Evolutionary conservation across 1,284 basidiomycete genomes (phyloP).

Genomic region (Cerrena zonata): DNA sequence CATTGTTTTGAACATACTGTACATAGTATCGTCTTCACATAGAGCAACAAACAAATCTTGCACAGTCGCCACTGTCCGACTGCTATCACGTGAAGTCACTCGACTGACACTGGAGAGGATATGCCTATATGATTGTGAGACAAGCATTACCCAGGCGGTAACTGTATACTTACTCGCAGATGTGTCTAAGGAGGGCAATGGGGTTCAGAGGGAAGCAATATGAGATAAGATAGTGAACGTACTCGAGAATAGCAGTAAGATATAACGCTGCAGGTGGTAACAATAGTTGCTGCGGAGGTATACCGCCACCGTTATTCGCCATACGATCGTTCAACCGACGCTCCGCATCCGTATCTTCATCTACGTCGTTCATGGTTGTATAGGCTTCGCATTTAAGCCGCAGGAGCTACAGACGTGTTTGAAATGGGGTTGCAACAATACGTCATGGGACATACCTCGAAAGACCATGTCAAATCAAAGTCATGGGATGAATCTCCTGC

Average conservation of each 20-base stretch:
- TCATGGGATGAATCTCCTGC: conserved; percentile 41
- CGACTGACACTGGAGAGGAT: conserved; percentile 76
- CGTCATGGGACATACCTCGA: conserved; percentile 57
- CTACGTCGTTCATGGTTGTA: conserved; percentile 75
- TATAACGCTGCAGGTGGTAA: conserved; percentile 82
- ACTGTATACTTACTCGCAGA: conserved; percentile 69
- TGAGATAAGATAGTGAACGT: conserved; percentile 32
- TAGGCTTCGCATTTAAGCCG: conserved; percentile 80
- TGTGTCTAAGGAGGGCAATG: conserved; percentile 42
- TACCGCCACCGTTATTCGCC: conserved; percentile 33
- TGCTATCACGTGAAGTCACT: conserved; percentile 79
- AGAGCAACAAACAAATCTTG: conserved; percentile 81
- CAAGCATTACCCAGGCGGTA: background rate
- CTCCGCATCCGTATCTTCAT: conserved; percentile 68
- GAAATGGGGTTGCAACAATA: background rate
- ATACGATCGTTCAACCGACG: conserved; percentile 54
- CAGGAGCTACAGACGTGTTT: conserved; percentile 46
- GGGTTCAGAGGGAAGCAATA: background rate
- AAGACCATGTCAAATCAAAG: conserved; percentile 68
- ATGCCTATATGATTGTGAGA: conserved; percentile 46
- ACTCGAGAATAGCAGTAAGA: conserved; percentile 90
- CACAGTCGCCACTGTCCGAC: conserved; percentile 65
- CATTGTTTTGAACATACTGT: conserved; percentile 80
- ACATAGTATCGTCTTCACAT: conserved; percentile 82
- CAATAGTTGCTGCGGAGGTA: conserved; percentile 49